Evolutionary conservation across 1,139 yeast genomes (phyloP), one percentile per base, ranked within the genome.

Genomic region (Wickerhamomyces sp.): DNA sequence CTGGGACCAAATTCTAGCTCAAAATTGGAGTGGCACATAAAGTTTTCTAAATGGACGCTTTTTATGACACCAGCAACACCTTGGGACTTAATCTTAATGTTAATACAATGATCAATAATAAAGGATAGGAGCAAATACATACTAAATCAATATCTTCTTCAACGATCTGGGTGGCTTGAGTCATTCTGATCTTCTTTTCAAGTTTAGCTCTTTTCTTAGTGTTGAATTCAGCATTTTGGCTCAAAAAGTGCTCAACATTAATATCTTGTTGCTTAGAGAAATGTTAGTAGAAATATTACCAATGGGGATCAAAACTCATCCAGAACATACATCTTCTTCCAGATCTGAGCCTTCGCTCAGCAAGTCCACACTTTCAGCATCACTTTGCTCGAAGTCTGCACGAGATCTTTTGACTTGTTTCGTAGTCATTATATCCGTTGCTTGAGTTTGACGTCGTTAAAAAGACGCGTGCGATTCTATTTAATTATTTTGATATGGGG

Each of bases 1-100:
- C 83, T 78, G 0, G 95, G 95, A 0, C 96, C 96, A 31, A 94
- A 70, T 2, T 74, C 75, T 15, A 92, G 64, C 41, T 78, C 81
- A 54, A 94, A 84, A 39, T 85, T 78, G 35, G 78, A 82, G 55
- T 92, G 98, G 49, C 89, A 77, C 97, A 85, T 85, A 58, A 86
- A 86, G 60, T 85, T 85, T 46, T 72, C 70, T 18, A 86, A 61
- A 14, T 70, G 68, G 4, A 86, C 68, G 40, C 66, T 69, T 48
- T 76, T 74, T 29, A 85, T 79, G 19, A 59, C 64, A 4, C 72
- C 56, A 20, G 54, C 39, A 8, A 40, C 48, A 25, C 41, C 38
- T 28, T 32, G 13, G 20, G 38, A 22, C 37, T 24, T 8, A 10
- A 8, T 36, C 16, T 16, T 8, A 14, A 12, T 5, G 13, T 24